These are phyloP conservation scores for Aquilaria malaccensis DNA, from an alignment of 345 rosid species.

Conservation along the genomic window DNA sequence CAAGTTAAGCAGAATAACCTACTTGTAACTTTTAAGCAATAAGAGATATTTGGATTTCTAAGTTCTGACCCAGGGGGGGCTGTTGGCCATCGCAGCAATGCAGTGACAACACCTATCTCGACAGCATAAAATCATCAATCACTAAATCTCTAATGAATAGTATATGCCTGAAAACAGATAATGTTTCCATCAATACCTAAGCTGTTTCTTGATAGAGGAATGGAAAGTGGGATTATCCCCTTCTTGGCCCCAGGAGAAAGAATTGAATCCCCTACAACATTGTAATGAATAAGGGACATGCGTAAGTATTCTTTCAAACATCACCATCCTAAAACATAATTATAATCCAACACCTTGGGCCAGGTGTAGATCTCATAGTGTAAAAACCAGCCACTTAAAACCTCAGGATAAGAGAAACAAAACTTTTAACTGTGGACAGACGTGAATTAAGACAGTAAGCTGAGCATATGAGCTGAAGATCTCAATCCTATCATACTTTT, in stretches of 20 bases:
- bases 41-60: slow-evolving; percentile 1
- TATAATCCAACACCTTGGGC: no score
- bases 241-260: slow-evolving; percentile 71
- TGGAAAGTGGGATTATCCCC: slow-evolving; percentile 64
- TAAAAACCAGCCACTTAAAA: no score
- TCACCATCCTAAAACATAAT: no score
- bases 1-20: slow-evolving; percentile 8
- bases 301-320: no score
- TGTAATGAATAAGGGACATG: background rate
- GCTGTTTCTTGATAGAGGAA: slow-evolving; percentile 49
- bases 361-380: no score
- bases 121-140: slow-evolving; percentile 7
- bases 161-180: slow-evolving; percentile 2
- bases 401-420: no score
- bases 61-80: slow-evolving; percentile 60
- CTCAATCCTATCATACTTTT: no score
- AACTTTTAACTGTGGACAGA: no score
- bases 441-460: no score
- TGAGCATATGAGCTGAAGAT: no score
- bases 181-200: slow-evolving; percentile 34
- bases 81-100: slow-evolving; percentile 86
- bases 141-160: slow-evolving; percentile 4
- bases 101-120: slow-evolving; percentile 49
- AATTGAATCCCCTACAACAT: slow-evolving; percentile 49
- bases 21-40: background rate